These are phyloP conservation scores for Mortierella sp. DNA, from an alignment of 371 early-diverging fungal genomes.

Conservation along the genomic window DNA sequence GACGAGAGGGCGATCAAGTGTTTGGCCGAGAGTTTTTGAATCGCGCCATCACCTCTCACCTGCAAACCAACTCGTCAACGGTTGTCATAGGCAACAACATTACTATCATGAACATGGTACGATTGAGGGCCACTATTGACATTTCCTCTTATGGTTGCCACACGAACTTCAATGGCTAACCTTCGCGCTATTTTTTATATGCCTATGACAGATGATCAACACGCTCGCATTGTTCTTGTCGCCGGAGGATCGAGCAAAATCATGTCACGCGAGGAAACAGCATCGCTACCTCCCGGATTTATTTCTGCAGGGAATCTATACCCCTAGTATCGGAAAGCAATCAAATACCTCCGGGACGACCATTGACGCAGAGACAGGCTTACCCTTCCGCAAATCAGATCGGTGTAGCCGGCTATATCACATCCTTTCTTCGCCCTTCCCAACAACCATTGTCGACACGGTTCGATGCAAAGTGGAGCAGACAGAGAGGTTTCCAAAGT, in stretches of 20 bases:
- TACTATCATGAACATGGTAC: conserved; percentile 73
- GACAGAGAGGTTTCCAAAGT: conserved; percentile 65
- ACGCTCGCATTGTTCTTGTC: conserved; percentile 69
- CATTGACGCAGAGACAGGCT: conserved; percentile 36
- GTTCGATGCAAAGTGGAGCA: conserved; percentile 64
- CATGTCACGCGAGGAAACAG: conserved; percentile 72
- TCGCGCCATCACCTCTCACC: conserved; percentile 71
- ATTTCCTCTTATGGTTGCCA: background rate
- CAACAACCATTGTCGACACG: conserved; percentile 71
- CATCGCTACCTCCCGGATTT: conserved; percentile 70
- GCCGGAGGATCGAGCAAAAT: conserved; percentile 67
- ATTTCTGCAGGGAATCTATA: conserved; percentile 68
- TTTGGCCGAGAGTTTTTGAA: conserved; percentile 68
- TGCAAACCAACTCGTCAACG: conserved; percentile 70
- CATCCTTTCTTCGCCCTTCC: conserved; percentile 66
- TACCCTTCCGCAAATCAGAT: conserved; percentile 23
- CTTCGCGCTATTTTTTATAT: background rate
- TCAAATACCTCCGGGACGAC: conserved; percentile 15
- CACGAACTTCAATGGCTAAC: background rate
- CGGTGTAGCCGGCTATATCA: conserved; percentile 55
- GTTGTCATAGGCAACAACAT: conserved; percentile 68
- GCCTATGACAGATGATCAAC: conserved; percentile 65
- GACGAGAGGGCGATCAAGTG: conserved; percentile 66
- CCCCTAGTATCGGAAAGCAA: conserved; percentile 51
- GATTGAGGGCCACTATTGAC: background rate